A percentile compares a stretch with the other conserved stretches of the same genome.
phyloP scores from a whole-genome alignment of 805 yeast species.

The Zygotorulaspora sp. region DNA sequence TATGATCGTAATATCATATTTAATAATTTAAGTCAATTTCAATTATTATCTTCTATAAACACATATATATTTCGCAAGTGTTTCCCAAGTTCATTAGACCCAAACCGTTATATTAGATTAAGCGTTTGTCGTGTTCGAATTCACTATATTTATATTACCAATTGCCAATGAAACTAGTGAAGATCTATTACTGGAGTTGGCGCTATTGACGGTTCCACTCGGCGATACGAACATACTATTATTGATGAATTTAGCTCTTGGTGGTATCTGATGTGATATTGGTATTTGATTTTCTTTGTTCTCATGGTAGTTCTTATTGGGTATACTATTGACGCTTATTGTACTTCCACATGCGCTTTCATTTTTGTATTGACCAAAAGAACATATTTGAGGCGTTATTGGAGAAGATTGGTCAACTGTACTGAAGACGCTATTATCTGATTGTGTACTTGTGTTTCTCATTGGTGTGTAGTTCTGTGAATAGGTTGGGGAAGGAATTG shows the following conservation, averaged over 20 bases:
- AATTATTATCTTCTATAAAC: too few relatives aligned
- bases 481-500: constrained; percentile 31
- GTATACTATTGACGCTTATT: constrained; percentile 28
- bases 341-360: constrained; percentile 29
- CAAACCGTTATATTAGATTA: too few relatives aligned
- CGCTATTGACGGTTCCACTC: constrained; percentile 23
- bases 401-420: constrained; percentile 30
- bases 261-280: constrained; percentile 22
- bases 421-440: constrained; percentile 34
- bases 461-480: constrained; percentile 32
- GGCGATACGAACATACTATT: constrained; percentile 29
- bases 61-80: too few relatives aligned
- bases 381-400: constrained; percentile 33
- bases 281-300: constrained; percentile 29
- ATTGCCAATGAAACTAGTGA: constrained; percentile 26
- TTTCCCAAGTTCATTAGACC: too few relatives aligned
- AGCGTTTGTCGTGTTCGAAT: too few relatives aligned
- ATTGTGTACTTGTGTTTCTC: constrained; percentile 32
- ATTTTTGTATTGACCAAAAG: constrained; percentile 27
- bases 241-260: constrained; percentile 29
- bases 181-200: constrained; percentile 26
- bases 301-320: constrained; percentile 17
- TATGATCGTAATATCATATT: neutral
- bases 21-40: too few relatives aligned
- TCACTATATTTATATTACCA: constrained; percentile 13